phyloP scores from a whole-genome alignment of 768 basidiomycete genomes.

The Lentinula boryana region DNA sequence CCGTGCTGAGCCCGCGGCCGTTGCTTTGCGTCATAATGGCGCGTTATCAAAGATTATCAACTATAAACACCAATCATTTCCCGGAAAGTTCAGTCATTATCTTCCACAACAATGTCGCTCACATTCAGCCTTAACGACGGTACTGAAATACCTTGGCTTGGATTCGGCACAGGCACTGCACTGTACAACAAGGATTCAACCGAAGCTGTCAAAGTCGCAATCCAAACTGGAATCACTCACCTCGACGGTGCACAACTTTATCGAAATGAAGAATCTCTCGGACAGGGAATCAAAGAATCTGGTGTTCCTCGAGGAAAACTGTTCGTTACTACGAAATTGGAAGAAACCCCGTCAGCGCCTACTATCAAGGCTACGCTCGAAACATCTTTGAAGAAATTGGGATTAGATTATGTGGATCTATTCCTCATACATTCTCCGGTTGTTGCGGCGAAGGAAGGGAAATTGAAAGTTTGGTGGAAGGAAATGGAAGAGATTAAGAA shows the following conservation, averaged over 20 bases:
- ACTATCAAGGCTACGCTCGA: conserved; percentile 23
- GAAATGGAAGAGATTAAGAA: conserved; percentile 33
- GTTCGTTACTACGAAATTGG: conserved; percentile 40
- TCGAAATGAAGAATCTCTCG: conserved; percentile 8
- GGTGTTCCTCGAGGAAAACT: conserved; percentile 30
- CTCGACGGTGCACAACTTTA: conserved; percentile 34
- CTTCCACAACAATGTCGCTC: conserved; percentile 11
- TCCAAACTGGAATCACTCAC: conserved; percentile 48
- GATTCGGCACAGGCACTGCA: conserved; percentile 59
- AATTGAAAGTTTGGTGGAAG: conserved; percentile 34
- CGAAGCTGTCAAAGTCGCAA: conserved; percentile 35
- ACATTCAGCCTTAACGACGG: conserved; percentile 51
- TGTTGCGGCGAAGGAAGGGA: conserved; percentile 6
- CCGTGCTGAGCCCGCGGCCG: too few species aligned
- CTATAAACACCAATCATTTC: neutral
- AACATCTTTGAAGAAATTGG: conserved; percentile 20
- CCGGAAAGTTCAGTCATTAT: conserved; percentile 12
- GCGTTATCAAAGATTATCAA: neutral
- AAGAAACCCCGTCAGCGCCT: conserved; percentile 23
- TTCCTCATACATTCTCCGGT: conserved; percentile 34
- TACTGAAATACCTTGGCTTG: conserved; percentile 46
- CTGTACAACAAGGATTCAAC: conserved; percentile 38
- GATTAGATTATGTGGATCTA: conserved; percentile 28
- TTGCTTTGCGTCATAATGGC: neutral
- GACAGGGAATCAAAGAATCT: conserved; percentile 15